phyloP scores from a whole-genome alignment of 129 eudicot genomes.

The Centrapalus pauciflorus region DNA sequence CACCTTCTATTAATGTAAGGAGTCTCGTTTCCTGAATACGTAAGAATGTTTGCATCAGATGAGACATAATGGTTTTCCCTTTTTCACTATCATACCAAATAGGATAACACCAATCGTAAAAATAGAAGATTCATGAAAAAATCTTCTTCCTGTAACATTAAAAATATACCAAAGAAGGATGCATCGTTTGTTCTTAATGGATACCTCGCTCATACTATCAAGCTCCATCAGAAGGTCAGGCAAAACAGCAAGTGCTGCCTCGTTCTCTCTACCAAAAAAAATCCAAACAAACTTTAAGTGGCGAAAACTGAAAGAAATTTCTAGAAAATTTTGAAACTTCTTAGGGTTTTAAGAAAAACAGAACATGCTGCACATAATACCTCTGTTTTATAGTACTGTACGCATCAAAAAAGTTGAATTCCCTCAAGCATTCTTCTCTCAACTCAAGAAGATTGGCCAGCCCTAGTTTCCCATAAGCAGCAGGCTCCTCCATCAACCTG shows the following conservation, averaged over 20 bases:
- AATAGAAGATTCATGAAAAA: background rate
- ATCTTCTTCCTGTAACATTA: too few species aligned
- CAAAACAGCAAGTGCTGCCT: slow-evolving; percentile 97
- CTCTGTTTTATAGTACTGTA: slow-evolving; percentile 96
- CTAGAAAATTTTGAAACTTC: background rate
- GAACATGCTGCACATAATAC: slow-evolving; percentile 25
- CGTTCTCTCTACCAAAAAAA: slow-evolving; percentile 65
- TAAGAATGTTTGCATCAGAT: background rate
- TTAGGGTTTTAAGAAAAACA: background rate
- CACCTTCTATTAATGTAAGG: slow-evolving; percentile 84
- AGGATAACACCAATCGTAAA: too few species aligned
- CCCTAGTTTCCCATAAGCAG: slow-evolving; percentile 95
- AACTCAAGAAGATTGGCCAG: slow-evolving; percentile 91
- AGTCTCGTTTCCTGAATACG: slow-evolving; percentile 66
- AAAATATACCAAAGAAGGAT: too few species aligned
- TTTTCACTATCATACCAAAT: too few species aligned
- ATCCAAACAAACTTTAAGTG: background rate
- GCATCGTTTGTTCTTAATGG: too few species aligned
- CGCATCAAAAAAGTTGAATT: slow-evolving; percentile 85
- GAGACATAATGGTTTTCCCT: background rate
- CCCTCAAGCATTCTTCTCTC: slow-evolving; percentile 97
- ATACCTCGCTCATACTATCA: slow-evolving; percentile 87
- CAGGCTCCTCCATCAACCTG: slow-evolving; percentile 96
- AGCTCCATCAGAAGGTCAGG: slow-evolving; percentile 89
- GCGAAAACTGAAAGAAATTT: background rate